Percentiles rank a stretch among this genome's conserved stretches.
Evolutionary conservation across 2,329 filamentous ascomycete species (phyloP).

Genomic region (Paracorniculantispora psalliotae): DNA sequence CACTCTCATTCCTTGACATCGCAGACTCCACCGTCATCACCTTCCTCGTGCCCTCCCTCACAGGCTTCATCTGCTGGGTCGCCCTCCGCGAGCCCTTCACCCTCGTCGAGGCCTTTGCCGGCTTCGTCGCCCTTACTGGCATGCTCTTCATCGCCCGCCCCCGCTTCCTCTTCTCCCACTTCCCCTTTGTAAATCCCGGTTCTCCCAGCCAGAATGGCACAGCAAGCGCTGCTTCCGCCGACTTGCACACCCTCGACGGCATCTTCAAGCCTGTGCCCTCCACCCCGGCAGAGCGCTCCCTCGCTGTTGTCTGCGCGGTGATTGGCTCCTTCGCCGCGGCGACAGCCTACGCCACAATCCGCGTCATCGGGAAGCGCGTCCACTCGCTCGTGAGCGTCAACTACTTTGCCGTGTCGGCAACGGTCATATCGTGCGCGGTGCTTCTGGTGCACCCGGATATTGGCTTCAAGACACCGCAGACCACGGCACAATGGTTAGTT

Average conservation of each 20-base stretch:
- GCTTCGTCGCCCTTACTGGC: conserved; percentile 63
- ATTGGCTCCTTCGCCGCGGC: conserved; percentile 66
- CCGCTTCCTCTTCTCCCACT: conserved; percentile 46
- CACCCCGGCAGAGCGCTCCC: conserved; percentile 56
- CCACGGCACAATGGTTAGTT: conserved; percentile 23
- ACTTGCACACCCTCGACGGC: conserved; percentile 16
- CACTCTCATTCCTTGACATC: conserved; percentile 63
- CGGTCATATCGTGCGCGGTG: conserved; percentile 57
- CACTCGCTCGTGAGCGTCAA: conserved; percentile 75
- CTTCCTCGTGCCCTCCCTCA: conserved; percentile 69
- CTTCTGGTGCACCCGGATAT: conserved; percentile 45
- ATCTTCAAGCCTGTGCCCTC: conserved; percentile 27
- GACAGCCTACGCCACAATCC: conserved; percentile 65
- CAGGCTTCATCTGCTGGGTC: conserved; percentile 61
- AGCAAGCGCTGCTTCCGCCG: too few relatives aligned
- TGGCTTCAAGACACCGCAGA: conserved; percentile 31
- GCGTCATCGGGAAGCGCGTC: conserved; percentile 68
- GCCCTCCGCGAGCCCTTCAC: conserved; percentile 63
- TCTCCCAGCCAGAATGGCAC: conserved; percentile 7
- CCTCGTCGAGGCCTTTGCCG: conserved; percentile 63
- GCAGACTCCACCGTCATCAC: conserved; percentile 77
- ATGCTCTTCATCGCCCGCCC: conserved; percentile 74
- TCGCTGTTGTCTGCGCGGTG: conserved; percentile 61
- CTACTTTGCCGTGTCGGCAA: conserved; percentile 67
- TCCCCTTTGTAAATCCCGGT: conserved; percentile 13